Evolutionary conservation across 768 basidiomycete species (phyloP), one percentile per base, ranked within the genome.

Genomic region (Russula sp.): DNA sequence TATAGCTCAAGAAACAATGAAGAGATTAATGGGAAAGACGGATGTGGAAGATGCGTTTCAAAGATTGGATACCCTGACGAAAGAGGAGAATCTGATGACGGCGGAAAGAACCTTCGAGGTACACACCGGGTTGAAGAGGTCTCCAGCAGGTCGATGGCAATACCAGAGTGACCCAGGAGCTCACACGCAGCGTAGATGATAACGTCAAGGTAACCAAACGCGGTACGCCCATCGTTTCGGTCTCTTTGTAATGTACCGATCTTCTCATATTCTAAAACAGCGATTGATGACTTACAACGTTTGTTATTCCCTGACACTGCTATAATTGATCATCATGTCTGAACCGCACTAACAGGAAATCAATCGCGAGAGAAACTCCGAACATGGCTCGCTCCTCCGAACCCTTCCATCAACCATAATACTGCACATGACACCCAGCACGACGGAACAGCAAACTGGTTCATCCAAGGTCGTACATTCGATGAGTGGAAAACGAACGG

Each of bases 371-470:
- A 14, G 0, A 7, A 58, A 1, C 40, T 57, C 5, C 48, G 40
- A 24, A 42, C 9, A 7, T 63, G 62, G 62, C 49, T 63, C 7
- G 9, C 48, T 57, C 55, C 62, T 16, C 62, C 62, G 1, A 32
- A 63, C 26, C 55, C 55, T 30, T 63, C 62, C 3, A 50, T 44
- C 26, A 63, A 57, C 34, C 62, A 63, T 38, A 57, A 51, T 8
- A 50, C 36, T 18, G 56, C 62, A 9, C n/a, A 22, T 7, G 50
- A 38, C 2, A 38, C 14, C 8, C 62, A 52, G 0, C 30, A 52
- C 18, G 10, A 46, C 9, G 56, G 56, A 9, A 57, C 62, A 6
- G 38, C 62, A 22, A 16, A 36, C 0, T 63, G 62, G 62, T 63
- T 63, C 8, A 50, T 32, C 26, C n/a, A n/a, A 20, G 30, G 55